phyloP scores from a whole-genome alignment of 2,329 filamentous ascomycete species.

The Dendrostoma leiphaemia region DNA sequence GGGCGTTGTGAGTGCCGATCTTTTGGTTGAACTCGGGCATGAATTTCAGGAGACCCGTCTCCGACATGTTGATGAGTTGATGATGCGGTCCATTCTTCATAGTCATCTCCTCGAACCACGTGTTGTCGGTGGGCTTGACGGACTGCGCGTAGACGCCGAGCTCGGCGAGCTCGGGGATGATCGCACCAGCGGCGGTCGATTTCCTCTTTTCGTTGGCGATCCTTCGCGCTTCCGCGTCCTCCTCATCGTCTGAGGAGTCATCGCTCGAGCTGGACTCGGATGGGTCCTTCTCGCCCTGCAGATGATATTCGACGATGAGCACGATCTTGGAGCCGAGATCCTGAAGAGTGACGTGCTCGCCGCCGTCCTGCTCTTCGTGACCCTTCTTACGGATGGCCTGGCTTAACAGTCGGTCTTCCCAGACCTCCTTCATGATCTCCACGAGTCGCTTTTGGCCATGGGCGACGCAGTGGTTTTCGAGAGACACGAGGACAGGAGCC shows the following conservation, averaged over 20 bases:
- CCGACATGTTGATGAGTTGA: slow-evolving; percentile 68
- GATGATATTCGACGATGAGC: slow-evolving; percentile 67
- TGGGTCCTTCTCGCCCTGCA: slow-evolving; percentile 46
- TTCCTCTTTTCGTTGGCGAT: slow-evolving; percentile 55
- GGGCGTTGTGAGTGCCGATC: slow-evolving; percentile 60
- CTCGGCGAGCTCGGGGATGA: slow-evolving; percentile 63
- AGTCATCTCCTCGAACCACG: slow-evolving; percentile 56
- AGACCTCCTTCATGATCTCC: slow-evolving; percentile 64
- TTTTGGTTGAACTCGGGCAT: slow-evolving; percentile 44
- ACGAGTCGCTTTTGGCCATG: slow-evolving; percentile 61
- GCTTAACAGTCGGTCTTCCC: slow-evolving; percentile 58
- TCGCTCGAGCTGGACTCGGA: slow-evolving; percentile 30
- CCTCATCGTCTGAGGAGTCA: slow-evolving; percentile 33
- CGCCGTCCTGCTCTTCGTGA: slow-evolving; percentile 51
- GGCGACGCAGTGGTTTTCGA: slow-evolving; percentile 65
- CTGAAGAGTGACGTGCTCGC: slow-evolving; percentile 54
- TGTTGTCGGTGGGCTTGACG: slow-evolving; percentile 64
- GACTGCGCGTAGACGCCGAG: slow-evolving; percentile 69
- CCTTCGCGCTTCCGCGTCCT: slow-evolving; percentile 47
- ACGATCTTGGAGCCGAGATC: slow-evolving; percentile 63
- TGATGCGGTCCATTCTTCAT: slow-evolving; percentile 59
- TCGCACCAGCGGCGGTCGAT: slow-evolving; percentile 40
- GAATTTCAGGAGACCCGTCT: slow-evolving; percentile 53
- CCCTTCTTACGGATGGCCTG: slow-evolving; percentile 56
- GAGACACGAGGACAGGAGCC: slow-evolving; percentile 61